Base-by-base conservation (phyloP, 768 basidiomycete genomes). In the Gymnopilus dilepis region DNA sequence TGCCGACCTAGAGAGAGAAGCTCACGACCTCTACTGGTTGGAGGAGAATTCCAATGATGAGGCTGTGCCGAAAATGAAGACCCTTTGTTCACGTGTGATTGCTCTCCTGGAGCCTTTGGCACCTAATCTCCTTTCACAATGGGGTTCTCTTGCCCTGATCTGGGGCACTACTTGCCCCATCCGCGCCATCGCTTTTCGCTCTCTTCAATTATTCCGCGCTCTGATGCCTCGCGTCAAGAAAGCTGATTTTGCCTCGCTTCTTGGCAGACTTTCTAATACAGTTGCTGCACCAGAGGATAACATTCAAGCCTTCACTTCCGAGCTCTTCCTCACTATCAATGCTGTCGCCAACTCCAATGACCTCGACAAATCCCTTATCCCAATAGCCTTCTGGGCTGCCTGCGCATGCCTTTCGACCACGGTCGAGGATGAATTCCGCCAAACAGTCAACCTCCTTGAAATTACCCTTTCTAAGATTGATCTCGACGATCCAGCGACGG, bases 91-190 rank as follows among this genome's bases (percentile, higher is more conserved):
- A 7, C 83, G 86, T 60, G 80, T 94, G 19, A 74, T 97, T 30
- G 78, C 76, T 6, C 78, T 94, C 59, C 74, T 97, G 37, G 82
- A 85, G 48, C 91, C 91, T 19, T 77, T 92, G 15, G 85, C 86
- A 52, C 86, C 90, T 8, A 78, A 81, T n/a, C 75, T 97, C 30
- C 78, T 86, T 37, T 85, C 89, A 56, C 80, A 84, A 45, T 94
- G 96, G 88, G 94, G 92, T 6, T 88, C 88, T 2, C 65, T 95
- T 30, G 91, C 92, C 9, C 76, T 97, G 59, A 76, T 81, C 28
- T 97, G 96, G 89, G 90, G 93, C 4, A 95, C 94, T 12, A 82
- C 89, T 1, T 97, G 94, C 69, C 90, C 92, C 15, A 93, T 94
- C 62, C 87, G 94, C 48, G 86, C 88, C 38, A 87, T 88, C 19